phyloP scores from a whole-genome alignment of 257 asterid genomes.

The Solanum tarijense region DNA sequence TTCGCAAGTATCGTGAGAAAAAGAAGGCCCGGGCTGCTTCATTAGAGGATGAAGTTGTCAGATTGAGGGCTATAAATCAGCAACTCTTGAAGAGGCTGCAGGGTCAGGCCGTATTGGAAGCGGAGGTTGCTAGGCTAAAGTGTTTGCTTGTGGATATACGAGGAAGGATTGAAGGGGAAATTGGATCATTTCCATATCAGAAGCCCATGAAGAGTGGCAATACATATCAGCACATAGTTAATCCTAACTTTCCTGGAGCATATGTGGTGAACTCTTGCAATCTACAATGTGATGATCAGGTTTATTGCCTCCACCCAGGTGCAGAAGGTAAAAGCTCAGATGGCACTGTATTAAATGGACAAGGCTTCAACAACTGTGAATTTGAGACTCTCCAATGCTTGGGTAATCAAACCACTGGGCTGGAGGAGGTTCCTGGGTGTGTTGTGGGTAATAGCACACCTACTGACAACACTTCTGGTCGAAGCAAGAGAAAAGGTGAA shows the following conservation, averaged over 20 bases:
- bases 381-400: constrained; percentile 17
- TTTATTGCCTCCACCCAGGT: constrained; percentile 71
- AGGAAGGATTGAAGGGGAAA: constrained; percentile 96
- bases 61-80: constrained; percentile 73
- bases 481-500: constrained; percentile 14
- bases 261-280: constrained; percentile 76
- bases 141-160: constrained; percentile 91
- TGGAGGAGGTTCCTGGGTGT: constrained; percentile 10
- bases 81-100: constrained; percentile 85
- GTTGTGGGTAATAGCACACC: constrained; percentile 4
- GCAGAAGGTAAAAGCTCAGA: constrained; percentile 32
- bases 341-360: constrained; percentile 24
- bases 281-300: constrained; percentile 63
- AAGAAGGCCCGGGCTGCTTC: constrained; percentile 88
- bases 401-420: constrained; percentile 8
- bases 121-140: constrained; percentile 86
- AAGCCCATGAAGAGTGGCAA: constrained; percentile 50
- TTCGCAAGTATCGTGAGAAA: constrained; percentile 91
- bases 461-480: constrained; percentile 1
- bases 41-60: constrained; percentile 74
- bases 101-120: constrained; percentile 79
- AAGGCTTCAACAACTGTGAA: constrained; percentile 22
- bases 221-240: constrained; percentile 27
- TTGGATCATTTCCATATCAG: constrained; percentile 94
- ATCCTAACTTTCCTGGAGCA: constrained; percentile 43